These are phyloP conservation scores for Phyllosticta citribraziliensis DNA, from an alignment of 2,329 filamentous ascomycete species.

Conservation along the genomic window DNA sequence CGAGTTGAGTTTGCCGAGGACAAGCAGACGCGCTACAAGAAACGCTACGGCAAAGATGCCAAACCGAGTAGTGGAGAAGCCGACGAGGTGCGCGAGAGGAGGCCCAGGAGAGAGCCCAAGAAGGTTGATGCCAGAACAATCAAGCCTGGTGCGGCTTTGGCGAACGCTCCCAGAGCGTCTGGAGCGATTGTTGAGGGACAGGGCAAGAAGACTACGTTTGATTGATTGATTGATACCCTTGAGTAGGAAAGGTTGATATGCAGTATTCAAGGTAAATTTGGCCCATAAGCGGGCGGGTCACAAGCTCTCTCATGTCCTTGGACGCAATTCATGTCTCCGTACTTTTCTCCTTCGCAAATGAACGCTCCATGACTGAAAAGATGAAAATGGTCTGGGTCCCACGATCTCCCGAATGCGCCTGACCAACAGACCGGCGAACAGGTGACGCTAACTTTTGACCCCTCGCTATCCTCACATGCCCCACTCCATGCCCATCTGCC, in stretches of 20 bases:
- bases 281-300: no score
- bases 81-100: conserved; percentile 21
- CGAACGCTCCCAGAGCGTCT: conserved; percentile 53
- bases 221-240: conserved; percentile 32
- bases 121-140: conserved; percentile 37
- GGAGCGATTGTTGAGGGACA: conserved; percentile 68
- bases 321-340: no score
- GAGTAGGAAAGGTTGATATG: not conserved
- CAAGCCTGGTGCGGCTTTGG: conserved; percentile 33
- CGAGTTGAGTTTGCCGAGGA: conserved; percentile 94
- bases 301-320: no score
- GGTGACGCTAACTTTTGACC: no score
- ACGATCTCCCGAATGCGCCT: no score
- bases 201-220: conserved; percentile 77
- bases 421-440: no score
- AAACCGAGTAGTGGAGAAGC: conserved; percentile 21
- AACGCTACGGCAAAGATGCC: conserved; percentile 74
- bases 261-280: no score
- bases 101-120: conserved; percentile 20
- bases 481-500: conserved; percentile 3
- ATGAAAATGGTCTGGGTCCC: no score
- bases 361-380: no score
- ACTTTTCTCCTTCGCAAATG: no score
- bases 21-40: conserved; percentile 79
- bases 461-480: not conserved